Conservation (phyloP, 192 early-diverging fungal species). For the Rhizophagus prolifer region DNA sequence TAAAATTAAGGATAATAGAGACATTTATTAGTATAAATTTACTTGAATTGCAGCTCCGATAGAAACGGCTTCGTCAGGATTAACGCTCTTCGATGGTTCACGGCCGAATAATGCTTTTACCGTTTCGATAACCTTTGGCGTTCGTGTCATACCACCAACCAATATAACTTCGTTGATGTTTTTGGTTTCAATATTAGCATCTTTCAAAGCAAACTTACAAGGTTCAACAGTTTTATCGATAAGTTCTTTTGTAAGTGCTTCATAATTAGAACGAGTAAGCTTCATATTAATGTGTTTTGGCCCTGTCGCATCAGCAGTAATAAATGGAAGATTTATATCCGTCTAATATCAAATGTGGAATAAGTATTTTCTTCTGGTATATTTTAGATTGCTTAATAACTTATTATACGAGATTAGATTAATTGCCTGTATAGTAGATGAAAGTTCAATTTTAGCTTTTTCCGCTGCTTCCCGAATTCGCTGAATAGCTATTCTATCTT, state of each 20-base stretch:
- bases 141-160: constrained; percentile 97
- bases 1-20: neutral
- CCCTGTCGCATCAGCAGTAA: constrained; percentile 81
- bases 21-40: neutral
- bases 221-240: constrained; percentile 88
- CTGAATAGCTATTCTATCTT: constrained; percentile 94
- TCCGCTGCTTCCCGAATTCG: constrained; percentile 97
- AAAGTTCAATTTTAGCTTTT: constrained; percentile 99
- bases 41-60: constrained; percentile 95
- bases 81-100: constrained; percentile 93
- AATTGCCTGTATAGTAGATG: constrained; percentile 68
- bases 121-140: constrained; percentile 93
- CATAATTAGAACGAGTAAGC: constrained; percentile 88
- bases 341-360: constrained; percentile 50
- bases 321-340: constrained; percentile 96
- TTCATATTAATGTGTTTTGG: constrained; percentile 99
- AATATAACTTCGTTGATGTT: constrained; percentile 94
- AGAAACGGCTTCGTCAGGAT: constrained; percentile 98
- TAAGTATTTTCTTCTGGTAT: neutral
- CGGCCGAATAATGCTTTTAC: constrained; percentile 88
- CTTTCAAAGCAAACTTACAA: constrained; percentile 95
- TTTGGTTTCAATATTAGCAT: constrained; percentile 78
- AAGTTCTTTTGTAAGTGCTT: constrained; percentile 76
- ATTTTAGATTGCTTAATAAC: neutral
- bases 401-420: neutral